A percentile compares a stretch with the other conserved stretches of the same genome.
These are phyloP conservation scores for Tetraselmis chui DNA, from an alignment of 139 green algal species.

Conservation along the genomic window DNA sequence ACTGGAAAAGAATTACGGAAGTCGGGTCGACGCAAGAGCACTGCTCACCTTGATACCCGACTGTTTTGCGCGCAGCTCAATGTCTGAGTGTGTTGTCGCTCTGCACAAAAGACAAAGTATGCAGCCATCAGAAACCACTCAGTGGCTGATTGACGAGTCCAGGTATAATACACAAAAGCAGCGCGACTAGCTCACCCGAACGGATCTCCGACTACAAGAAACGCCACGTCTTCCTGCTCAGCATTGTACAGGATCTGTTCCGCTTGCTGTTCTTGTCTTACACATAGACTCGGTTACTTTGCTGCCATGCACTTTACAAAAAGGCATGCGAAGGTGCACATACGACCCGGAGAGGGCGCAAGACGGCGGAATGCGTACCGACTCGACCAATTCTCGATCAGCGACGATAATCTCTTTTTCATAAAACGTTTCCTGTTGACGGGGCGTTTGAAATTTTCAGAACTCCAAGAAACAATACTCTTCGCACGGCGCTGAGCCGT, in stretches of 20 bases:
- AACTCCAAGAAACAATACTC: too few species aligned
- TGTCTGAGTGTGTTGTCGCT: slow-evolving; percentile 93
- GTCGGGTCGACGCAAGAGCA: too few species aligned
- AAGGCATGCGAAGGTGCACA: too few species aligned
- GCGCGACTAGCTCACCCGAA: slow-evolving; percentile 63
- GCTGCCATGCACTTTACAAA: too few species aligned
- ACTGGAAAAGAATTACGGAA: too few species aligned
- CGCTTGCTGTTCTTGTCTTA: too few species aligned
- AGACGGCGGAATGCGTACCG: too few species aligned
- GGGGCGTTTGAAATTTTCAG: neutral
- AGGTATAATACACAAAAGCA: neutral
- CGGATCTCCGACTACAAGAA: slow-evolving; percentile 95
- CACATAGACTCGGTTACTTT: too few species aligned
- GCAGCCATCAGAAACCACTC: neutral
- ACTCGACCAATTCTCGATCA: slow-evolving; percentile 92
- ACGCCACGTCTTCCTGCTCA: slow-evolving; percentile 75
- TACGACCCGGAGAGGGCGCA: too few species aligned
- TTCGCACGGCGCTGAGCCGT: too few species aligned
- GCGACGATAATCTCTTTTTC: slow-evolving; percentile 79
- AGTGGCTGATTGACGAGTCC: neutral
- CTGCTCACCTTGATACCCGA: slow-evolving; percentile 49
- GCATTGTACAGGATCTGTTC: slow-evolving; percentile 83
- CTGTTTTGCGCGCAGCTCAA: slow-evolving; percentile 76
- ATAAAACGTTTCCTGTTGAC: slow-evolving; percentile 87
- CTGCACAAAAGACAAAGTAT: slow-evolving; percentile 17